phyloP scores from a whole-genome alignment of 2,329 filamentous ascomycete genomes.

The Huntiella abstrusa region DNA sequence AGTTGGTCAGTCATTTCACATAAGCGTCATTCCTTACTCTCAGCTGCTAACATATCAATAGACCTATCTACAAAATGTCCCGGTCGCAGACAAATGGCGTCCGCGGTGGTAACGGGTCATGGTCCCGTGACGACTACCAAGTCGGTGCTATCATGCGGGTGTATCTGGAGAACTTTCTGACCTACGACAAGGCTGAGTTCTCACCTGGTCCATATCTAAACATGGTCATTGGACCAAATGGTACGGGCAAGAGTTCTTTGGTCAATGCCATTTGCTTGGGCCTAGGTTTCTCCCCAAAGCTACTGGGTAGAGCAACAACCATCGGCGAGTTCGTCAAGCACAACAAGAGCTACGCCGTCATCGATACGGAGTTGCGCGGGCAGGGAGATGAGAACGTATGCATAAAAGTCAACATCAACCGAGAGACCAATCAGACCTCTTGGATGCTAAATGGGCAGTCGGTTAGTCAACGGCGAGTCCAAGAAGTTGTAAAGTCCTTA shows the following conservation, averaged over 20 bases:
- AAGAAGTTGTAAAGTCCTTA: conserved; percentile 47
- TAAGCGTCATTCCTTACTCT: no score
- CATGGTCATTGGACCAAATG: conserved; percentile 98
- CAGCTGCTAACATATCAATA: no score
- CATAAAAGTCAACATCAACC: conserved; percentile 57
- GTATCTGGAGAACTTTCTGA: conserved; percentile 76
- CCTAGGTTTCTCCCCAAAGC: conserved; percentile 62
- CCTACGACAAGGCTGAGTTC: conserved; percentile 83
- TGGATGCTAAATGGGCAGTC: conserved; percentile 58
- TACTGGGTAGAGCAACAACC: conserved; percentile 70
- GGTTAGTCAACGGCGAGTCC: conserved; percentile 42
- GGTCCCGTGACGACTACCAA: conserved; percentile 26
- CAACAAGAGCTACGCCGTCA: conserved; percentile 53
- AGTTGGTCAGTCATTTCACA: no score
- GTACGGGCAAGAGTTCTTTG: conserved; percentile 90
- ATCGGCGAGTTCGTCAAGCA: conserved; percentile 88
- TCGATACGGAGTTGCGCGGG: conserved; percentile 77
- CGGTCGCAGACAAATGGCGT: neutral
- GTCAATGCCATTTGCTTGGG: conserved; percentile 94
- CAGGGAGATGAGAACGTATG: conserved; percentile 47
- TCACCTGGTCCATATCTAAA: conserved; percentile 81
- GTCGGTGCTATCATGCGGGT: conserved; percentile 82
- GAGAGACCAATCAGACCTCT: conserved; percentile 63
- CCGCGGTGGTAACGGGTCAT: conserved; percentile 5
- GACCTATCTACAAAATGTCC: no score